phyloP scores from a whole-genome alignment of 139 green algal species.

The Pleodorina starrii region DNA sequence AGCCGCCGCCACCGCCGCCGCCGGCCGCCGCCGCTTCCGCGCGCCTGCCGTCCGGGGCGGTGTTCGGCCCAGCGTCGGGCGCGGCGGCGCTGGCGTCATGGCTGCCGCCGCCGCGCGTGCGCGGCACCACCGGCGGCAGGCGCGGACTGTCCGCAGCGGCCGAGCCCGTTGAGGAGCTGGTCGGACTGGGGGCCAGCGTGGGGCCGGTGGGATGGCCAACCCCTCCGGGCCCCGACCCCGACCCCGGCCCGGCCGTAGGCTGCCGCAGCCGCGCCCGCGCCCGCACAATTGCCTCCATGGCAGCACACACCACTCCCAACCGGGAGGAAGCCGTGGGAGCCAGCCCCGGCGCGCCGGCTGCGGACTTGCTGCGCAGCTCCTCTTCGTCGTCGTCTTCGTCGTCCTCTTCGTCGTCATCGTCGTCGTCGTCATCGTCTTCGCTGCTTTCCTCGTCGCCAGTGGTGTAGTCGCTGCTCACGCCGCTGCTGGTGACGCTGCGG shows the following conservation, averaged over 20 bases:
- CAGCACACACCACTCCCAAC: background rate
- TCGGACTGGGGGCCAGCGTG: no score
- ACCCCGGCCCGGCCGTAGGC: no score
- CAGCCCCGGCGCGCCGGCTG: no score
- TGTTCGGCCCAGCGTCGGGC: background rate
- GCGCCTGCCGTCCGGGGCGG: background rate
- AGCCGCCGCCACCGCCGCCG: background rate
- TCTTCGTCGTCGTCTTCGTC: background rate
- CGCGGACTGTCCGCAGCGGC: background rate
- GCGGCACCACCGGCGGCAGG: background rate
- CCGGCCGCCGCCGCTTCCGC: no score
- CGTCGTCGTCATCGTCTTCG: background rate
- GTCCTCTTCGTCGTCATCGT: background rate
- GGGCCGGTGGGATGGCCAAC: no score
- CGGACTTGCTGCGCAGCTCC: no score
- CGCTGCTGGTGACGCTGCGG: conserved; percentile 6
- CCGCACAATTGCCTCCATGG: background rate
- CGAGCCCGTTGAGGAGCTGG: no score
- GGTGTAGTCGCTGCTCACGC: background rate
- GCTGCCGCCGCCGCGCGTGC: background rate
- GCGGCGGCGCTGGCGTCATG: background rate
- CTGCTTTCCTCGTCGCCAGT: background rate
- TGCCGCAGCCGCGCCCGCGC: background rate
- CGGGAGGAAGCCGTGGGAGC: no score
- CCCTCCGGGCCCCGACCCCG: no score